Base-by-base conservation (phyloP, 495 filamentous ascomycete species). In the Hyaloscypha bicolor region DNA sequence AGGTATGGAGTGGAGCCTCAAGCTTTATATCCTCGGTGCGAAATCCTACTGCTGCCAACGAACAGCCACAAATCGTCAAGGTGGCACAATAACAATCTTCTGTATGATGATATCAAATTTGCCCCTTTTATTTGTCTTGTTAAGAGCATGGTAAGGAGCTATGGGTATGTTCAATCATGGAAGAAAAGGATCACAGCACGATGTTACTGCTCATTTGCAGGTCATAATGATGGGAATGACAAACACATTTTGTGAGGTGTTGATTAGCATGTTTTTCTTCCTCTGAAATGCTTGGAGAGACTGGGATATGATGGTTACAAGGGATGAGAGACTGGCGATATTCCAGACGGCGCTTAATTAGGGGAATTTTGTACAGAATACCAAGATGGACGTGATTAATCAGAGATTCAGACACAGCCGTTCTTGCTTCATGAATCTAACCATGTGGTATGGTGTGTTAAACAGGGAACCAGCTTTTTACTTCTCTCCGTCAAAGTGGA, bases 61-160 rank as follows among this genome's bases (percentile, higher is more conserved):
- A 37, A 25, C 55, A 64, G 39, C 57, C 42, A 4, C 71, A 65
- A 31, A 32, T 73, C 22, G 68, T 73, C 53, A 68, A 73, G 55
- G 65, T 70, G 22, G 33, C 29, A 48, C 68, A 64, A 70, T 70
- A 64, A 71, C 25, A 58, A 53, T 9, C 22, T 48, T 48, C 42
- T 19, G 16, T 12, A 4, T 19, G 9, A 48, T 48, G 35, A 48
- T 19, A 48, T 4, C 9, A 48, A 48, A 48, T 11, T 16, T 16
- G 42, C 42, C 0, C 16, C 12, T 48, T 14, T 19, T 48, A 4
- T 4, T 48, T 19, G 42, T 48, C 42, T 48, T 48, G 42, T 48
- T 48, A 48, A 48, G 11, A 48, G 42, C 42, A 48, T 48, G 6
- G 42, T 48, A 48, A 14, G 42, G 42, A 48, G 42, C 42, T 48